Evolutionary conservation across 345 rosid species (phyloP).

Genomic region (Hevea brasiliensis): DNA sequence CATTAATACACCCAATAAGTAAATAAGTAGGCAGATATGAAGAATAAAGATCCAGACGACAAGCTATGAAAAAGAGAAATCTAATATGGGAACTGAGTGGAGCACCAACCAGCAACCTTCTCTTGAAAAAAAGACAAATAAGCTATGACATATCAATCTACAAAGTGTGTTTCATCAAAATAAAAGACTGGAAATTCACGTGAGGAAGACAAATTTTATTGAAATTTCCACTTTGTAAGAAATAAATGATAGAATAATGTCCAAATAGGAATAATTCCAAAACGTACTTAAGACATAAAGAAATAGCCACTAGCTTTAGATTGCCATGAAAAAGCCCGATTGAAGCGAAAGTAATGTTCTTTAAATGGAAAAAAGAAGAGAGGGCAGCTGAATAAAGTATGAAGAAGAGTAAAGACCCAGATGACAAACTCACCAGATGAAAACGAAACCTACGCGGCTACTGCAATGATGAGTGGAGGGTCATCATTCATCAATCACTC

Average conservation of each 20-base stretch:
- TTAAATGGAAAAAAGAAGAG: neutral
- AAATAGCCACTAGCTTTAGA: neutral
- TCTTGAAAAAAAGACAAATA: neutral
- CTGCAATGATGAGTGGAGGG: too few relatives aligned
- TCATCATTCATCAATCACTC: too few relatives aligned
- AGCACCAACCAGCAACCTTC: neutral
- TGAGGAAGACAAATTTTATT: neutral
- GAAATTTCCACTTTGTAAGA: neutral
- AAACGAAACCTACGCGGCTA: neutral
- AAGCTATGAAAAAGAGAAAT: neutral
- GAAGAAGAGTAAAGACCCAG: neutral
- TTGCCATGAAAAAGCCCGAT: neutral
- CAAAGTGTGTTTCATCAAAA: neutral
- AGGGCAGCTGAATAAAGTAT: neutral
- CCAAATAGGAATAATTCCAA: neutral
- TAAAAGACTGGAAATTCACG: neutral
- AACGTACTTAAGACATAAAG: neutral
- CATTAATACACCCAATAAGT: neutral
- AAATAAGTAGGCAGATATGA: neutral
- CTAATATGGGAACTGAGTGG: neutral
- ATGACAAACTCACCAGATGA: neutral
- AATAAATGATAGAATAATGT: neutral
- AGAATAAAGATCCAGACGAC: neutral
- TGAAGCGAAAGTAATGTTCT: neutral
- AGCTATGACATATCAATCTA: neutral